These are phyloP conservation scores for Stenogyne calaminthoides DNA, from an alignment of 305 asterid genomes.

Conservation along the genomic window DNA sequence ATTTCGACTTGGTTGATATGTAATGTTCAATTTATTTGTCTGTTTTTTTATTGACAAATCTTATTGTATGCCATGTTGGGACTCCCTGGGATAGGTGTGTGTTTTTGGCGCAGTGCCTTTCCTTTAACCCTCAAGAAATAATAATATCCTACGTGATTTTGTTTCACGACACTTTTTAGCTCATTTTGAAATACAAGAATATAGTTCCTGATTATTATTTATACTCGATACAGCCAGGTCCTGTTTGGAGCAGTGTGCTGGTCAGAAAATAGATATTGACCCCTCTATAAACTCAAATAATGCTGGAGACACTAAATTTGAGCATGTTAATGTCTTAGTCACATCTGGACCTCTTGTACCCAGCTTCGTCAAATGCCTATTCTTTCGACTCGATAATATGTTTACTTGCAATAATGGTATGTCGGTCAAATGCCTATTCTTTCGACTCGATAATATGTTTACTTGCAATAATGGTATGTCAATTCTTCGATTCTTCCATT, in stretches of 20 bases:
- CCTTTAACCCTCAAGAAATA: background rate
- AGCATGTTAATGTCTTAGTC: slow-evolving; percentile 79
- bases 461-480: slow-evolving; percentile 75
- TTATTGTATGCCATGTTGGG: background rate
- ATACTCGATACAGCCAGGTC: slow-evolving; percentile 58
- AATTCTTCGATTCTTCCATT: slow-evolving; percentile 22
- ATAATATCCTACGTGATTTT: slow-evolving; percentile 3
- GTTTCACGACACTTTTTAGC: background rate
- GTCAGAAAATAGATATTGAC: slow-evolving; percentile 40
- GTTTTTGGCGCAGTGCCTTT: background rate
- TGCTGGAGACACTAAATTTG: slow-evolving; percentile 34
- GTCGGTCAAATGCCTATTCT: slow-evolving; percentile 86
- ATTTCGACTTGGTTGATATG: background rate
- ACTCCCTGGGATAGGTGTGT: background rate
- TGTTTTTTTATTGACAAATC: too few relatives aligned
- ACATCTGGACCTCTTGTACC: slow-evolving; percentile 93
- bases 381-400: slow-evolving; percentile 65
- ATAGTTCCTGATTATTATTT: slow-evolving; percentile 3
- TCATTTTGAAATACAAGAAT: background rate
- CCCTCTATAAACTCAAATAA: slow-evolving; percentile 37
- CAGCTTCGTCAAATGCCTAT: slow-evolving; percentile 90
- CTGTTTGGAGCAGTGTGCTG: slow-evolving; percentile 85
- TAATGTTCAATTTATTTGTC: background rate
- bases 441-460: slow-evolving; percentile 61
- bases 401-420: slow-evolving; percentile 72